phyloP scores from a whole-genome alignment of 2,329 filamentous ascomycete species.

The Epichloe amarillans region DNA sequence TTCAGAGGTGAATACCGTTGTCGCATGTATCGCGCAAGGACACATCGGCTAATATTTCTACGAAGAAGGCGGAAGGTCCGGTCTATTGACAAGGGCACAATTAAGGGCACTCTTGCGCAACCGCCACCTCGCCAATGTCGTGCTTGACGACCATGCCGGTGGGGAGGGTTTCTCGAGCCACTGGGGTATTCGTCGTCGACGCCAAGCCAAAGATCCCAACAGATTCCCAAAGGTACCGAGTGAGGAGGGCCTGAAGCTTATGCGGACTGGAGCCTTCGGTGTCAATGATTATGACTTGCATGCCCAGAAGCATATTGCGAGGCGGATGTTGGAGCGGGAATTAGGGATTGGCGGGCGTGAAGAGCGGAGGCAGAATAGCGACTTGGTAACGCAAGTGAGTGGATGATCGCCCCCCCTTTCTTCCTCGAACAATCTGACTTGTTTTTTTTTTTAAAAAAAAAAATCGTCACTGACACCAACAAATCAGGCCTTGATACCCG shows the following conservation, averaged over 20 bases:
- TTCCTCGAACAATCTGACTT: not conserved
- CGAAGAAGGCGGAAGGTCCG: conserved; percentile 14
- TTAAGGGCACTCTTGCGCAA: conserved; percentile 27
- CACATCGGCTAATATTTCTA: conserved; percentile 1
- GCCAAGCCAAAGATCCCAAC: conserved; percentile 32
- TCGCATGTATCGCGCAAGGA: not conserved
- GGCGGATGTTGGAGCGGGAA: conserved; percentile 68
- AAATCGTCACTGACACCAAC: not conserved
- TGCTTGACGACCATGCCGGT: conserved; percentile 25
- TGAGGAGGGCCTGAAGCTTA: conserved; percentile 60
- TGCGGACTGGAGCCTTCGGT: conserved; percentile 74
- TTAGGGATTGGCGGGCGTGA: conserved; percentile 54
- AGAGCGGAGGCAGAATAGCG: conserved; percentile 45
- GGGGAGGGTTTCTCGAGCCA: conserved; percentile 22
- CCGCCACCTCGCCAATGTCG: conserved; percentile 22
- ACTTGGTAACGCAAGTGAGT: conserved; percentile 53
- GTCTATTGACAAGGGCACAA: conserved; percentile 23
- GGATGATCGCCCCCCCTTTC: too few species aligned
- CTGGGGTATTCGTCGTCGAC: conserved; percentile 31
- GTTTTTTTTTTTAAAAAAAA: not conserved
- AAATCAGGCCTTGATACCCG: conserved; percentile 58
- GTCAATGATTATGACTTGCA: conserved; percentile 42
- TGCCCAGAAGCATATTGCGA: conserved; percentile 47
- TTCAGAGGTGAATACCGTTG: conserved; percentile 15
- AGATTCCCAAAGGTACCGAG: conserved; percentile 77